Percentiles rank a stretch among this genome's conserved stretches.
phyloP scores from a whole-genome alignment of 164 flowering plant species.

The Annona squamosa region DNA sequence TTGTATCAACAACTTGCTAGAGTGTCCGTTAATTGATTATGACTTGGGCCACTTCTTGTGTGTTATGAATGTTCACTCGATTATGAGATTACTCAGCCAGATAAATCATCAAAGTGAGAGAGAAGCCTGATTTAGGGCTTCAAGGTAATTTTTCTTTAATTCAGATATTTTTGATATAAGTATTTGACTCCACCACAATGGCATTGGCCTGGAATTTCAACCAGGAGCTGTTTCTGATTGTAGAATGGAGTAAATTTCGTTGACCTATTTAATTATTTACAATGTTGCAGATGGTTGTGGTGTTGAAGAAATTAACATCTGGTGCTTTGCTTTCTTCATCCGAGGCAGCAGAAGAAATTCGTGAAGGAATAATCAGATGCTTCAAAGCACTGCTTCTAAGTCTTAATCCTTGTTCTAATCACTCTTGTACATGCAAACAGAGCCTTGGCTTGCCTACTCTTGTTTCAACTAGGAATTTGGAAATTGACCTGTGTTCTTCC shows the following conservation, averaged over 20 bases:
- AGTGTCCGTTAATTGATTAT: too few species aligned
- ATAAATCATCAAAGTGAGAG: too few species aligned
- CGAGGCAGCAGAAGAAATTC: conserved; percentile 90
- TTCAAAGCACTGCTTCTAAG: conserved; percentile 59
- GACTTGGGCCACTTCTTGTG: too few species aligned
- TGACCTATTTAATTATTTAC: background rate
- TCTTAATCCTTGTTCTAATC: conserved; percentile 44
- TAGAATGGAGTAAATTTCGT: too few species aligned
- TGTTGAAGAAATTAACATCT: conserved; percentile 68
- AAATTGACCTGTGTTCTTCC: conserved; percentile 4
- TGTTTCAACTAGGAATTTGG: conserved; percentile 17
- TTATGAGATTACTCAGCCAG: too few species aligned
- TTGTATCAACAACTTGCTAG: too few species aligned
- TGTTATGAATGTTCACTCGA: too few species aligned
- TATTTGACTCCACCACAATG: background rate
- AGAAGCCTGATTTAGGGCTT: background rate
- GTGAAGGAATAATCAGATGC: conserved; percentile 78
- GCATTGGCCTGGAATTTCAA: background rate
- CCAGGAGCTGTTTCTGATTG: background rate
- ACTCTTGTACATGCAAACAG: conserved; percentile 55
- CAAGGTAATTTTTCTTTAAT: too few species aligned
- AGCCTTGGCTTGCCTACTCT: conserved; percentile 37
- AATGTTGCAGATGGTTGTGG: conserved; percentile 59
- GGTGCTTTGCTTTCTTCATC: conserved; percentile 75
- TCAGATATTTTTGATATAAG: too few species aligned